Evolutionary conservation across 108 stramenopile genomes (phyloP).

Genomic region (Craspedostauros australis): DNA sequence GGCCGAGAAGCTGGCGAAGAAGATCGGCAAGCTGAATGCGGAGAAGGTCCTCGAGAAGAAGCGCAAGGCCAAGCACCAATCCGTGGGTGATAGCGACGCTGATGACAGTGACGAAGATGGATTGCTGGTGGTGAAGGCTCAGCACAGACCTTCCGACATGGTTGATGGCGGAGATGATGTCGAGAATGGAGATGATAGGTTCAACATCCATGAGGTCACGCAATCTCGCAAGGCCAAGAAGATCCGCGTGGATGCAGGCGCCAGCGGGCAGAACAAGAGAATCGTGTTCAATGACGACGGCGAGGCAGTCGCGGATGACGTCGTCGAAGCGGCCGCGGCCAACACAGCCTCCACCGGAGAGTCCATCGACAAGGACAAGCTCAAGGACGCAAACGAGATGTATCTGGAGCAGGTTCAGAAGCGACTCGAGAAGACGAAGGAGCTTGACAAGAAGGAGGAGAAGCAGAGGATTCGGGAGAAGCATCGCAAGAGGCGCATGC

Average conservation of each 20-base stretch:
- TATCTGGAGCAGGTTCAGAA: conserved; percentile 64
- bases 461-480: conserved; percentile 75
- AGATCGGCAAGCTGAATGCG: conserved; percentile 47
- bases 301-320: conserved; percentile 17
- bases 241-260: conserved; percentile 73
- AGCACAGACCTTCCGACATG: too few relatives aligned
- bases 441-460: conserved; percentile 68
- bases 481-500: conserved; percentile 59
- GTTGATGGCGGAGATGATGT: conserved; percentile 36
- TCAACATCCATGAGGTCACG: conserved; percentile 31
- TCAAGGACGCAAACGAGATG: conserved; percentile 49
- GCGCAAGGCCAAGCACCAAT: too few relatives aligned
- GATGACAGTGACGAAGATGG: conserved; percentile 64
- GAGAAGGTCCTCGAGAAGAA: conserved; percentile 12
- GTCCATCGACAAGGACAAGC: conserved; percentile 24
- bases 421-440: conserved; percentile 51
- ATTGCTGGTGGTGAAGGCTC: conserved; percentile 67
- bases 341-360: too few relatives aligned
- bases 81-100: conserved; percentile 15
- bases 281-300: conserved; percentile 90
- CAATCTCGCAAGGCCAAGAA: conserved; percentile 71
- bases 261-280: conserved; percentile 48
- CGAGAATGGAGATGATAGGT: conserved; percentile 9
- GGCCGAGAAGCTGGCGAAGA: conserved; percentile 83
- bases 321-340: too few relatives aligned